Conservation (phyloP, 768 basidiomycete species). For the Porpolomopsis calyptriformis region DNA sequence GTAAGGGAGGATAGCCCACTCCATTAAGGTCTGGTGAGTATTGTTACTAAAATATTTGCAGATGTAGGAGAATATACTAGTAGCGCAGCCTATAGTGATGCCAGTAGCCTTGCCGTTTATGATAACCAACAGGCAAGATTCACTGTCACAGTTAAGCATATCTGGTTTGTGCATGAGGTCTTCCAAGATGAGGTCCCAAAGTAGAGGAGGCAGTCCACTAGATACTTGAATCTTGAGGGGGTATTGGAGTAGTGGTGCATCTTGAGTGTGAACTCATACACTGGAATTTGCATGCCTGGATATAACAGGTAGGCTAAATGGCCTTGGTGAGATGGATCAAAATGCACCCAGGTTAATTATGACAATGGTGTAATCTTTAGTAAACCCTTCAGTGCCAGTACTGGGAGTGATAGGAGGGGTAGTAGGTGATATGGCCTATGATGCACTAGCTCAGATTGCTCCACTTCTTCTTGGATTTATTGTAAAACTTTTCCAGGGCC, state of each 20-base stretch:
- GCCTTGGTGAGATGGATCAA: constrained; percentile 5
- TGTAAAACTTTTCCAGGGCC: not conserved
- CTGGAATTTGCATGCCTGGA: constrained; percentile 15
- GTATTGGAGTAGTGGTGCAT: constrained; percentile 15
- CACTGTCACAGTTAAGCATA: constrained; percentile 15
- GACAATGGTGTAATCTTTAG: constrained; percentile 9
- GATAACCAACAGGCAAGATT: constrained; percentile 18
- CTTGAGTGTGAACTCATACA: constrained; percentile 8
- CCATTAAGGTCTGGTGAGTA: constrained; percentile 13
- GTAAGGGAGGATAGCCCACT: constrained; percentile 18
- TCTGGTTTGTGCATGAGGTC: constrained; percentile 16
- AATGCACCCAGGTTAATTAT: constrained; percentile 18
- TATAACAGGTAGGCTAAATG: constrained; percentile 1
- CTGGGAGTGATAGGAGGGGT: constrained; percentile 3
- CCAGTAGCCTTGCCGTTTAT: constrained; percentile 21
- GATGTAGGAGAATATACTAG: constrained; percentile 18
- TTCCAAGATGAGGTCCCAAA: constrained; percentile 14
- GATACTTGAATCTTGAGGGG: constrained; percentile 14
- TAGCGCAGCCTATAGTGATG: constrained; percentile 21
- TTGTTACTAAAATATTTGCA: constrained; percentile 12
- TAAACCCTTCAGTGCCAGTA: not conserved
- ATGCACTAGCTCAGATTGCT: constrained; percentile 1
- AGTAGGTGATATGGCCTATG: not conserved
- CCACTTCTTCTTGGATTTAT: not conserved
- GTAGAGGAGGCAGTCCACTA: constrained; percentile 19